Evolutionary conservation across 768 basidiomycete genomes (phyloP).

Genomic region (Krasilnikovozyma curviuscula): DNA sequence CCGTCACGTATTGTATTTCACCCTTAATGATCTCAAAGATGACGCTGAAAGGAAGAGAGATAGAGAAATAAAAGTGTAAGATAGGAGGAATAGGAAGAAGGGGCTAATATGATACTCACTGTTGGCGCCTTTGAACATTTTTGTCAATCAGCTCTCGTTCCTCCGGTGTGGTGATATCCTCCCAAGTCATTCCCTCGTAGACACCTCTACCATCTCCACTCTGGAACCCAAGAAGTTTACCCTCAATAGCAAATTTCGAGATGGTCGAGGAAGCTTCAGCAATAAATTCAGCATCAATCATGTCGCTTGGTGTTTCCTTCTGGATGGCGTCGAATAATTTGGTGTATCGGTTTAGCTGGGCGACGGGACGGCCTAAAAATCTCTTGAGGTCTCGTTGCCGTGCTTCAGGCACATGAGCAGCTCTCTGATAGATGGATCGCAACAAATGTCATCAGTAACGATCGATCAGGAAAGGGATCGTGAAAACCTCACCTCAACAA

Average conservation of each 20-base stretch:
- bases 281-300: conserved; percentile 65
- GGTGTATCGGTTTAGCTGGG: conserved; percentile 69
- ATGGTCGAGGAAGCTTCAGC: conserved; percentile 69
- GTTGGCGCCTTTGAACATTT: conserved; percentile 62
- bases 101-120: conserved; percentile 33
- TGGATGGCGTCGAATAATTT: conserved; percentile 67
- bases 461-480: neutral
- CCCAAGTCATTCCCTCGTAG: conserved; percentile 43
- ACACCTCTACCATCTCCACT: conserved; percentile 60
- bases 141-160: conserved; percentile 42
- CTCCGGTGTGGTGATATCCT: conserved; percentile 59
- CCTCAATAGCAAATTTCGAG: conserved; percentile 56
- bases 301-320: conserved; percentile 58
- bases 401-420: conserved; percentile 37
- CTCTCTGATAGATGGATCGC: conserved; percentile 27
- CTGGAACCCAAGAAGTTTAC: conserved; percentile 77
- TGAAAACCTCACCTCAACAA: conserved; percentile 44
- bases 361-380: conserved; percentile 56
- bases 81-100: too few relatives aligned
- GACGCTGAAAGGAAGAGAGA: conserved; percentile 34
- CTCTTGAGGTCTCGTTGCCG: conserved; percentile 54
- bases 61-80: neutral
- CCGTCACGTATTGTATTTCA: conserved; percentile 86
- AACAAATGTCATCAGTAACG: conserved; percentile 17
- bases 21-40: conserved; percentile 90